Percentiles rank a stretch among this genome's conserved stretches.
Evolutionary conservation across 805 yeast species (phyloP).

Genomic region (Jamesozyma piceae): DNA sequence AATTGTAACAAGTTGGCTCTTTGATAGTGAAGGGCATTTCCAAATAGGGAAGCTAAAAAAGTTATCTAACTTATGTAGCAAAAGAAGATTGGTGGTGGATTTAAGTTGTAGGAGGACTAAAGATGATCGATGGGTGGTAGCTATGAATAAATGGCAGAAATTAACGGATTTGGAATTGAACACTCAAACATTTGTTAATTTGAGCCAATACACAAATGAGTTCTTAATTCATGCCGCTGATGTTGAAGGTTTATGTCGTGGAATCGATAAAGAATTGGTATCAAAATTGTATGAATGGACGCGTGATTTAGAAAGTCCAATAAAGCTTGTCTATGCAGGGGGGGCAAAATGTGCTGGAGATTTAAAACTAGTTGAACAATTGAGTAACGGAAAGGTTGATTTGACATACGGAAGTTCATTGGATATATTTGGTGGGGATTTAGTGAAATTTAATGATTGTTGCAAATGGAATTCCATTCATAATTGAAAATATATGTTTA

Average conservation of each 20-base stretch:
- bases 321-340: conserved; percentile 90
- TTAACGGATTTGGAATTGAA: conserved; percentile 57
- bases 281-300: conserved; percentile 69
- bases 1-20: conserved; percentile 86
- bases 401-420: conserved; percentile 87
- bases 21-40: conserved; percentile 41
- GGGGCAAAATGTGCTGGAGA: conserved; percentile 79
- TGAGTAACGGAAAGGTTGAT: conserved; percentile 80
- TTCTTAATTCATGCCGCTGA: conserved; percentile 96
- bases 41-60: conserved; percentile 41
- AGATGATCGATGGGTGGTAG: conserved; percentile 67
- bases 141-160: conserved; percentile 96
- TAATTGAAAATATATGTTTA: too few species aligned
- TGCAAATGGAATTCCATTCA: conserved; percentile 54
- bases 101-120: conserved; percentile 61
- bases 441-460: conserved; percentile 69
- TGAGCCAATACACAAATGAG: conserved; percentile 68
- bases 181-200: conserved; percentile 40
- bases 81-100: conserved; percentile 67
- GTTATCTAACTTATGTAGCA: conserved; percentile 52
- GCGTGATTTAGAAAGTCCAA: conserved; percentile 29
- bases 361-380: conserved; percentile 48
- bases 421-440: conserved; percentile 86
- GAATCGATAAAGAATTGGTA: conserved; percentile 80
- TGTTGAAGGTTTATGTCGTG: conserved; percentile 92